phyloP scores from a whole-genome alignment of 108 stramenopile genomes.

The Craspedostauros australis region DNA sequence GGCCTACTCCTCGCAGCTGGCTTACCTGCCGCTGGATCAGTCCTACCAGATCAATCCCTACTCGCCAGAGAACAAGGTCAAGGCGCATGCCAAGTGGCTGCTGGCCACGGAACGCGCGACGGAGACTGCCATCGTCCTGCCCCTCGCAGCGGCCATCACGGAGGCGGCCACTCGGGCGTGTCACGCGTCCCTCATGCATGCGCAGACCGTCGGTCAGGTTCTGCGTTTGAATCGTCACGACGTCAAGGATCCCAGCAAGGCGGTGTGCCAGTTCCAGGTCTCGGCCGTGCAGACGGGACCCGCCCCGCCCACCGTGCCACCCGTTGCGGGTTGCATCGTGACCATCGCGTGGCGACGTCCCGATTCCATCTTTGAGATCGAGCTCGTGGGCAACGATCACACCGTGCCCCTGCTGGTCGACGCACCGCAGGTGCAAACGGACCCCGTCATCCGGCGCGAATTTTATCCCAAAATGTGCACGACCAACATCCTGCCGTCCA shows the following conservation, averaged over 20 bases:
- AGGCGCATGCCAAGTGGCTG: slow-evolving; percentile 15
- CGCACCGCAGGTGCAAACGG: neutral
- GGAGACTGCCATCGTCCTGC: slow-evolving; percentile 69
- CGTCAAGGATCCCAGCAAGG: slow-evolving; percentile 12
- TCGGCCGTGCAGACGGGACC: slow-evolving; percentile 6
- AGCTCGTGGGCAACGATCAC: slow-evolving; percentile 31
- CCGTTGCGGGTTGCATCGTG: neutral
- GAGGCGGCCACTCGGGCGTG: slow-evolving; percentile 41
- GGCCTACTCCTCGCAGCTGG: slow-evolving; percentile 28
- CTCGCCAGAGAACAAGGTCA: slow-evolving; percentile 17
- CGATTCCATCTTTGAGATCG: slow-evolving; percentile 66
- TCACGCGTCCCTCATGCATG: slow-evolving; percentile 44
- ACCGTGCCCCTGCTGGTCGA: slow-evolving; percentile 5
- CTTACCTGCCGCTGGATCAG: slow-evolving; percentile 68
- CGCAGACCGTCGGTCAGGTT: slow-evolving; percentile 33
- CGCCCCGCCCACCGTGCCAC: neutral
- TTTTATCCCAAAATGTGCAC: slow-evolving; percentile 40
- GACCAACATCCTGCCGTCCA: slow-evolving; percentile 33
- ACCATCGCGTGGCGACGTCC: slow-evolving; percentile 46
- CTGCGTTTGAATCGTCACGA: slow-evolving; percentile 37
- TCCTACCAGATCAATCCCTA: slow-evolving; percentile 40
- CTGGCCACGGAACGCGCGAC: slow-evolving; percentile 68
- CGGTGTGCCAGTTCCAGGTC: slow-evolving; percentile 13
- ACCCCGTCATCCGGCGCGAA: neutral
- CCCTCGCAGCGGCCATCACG: slow-evolving; percentile 59